Evolutionary conservation across 2,329 filamentous ascomycete species (phyloP), one percentile per base, ranked within the genome.

Genomic region (Ophiostoma ips): DNA sequence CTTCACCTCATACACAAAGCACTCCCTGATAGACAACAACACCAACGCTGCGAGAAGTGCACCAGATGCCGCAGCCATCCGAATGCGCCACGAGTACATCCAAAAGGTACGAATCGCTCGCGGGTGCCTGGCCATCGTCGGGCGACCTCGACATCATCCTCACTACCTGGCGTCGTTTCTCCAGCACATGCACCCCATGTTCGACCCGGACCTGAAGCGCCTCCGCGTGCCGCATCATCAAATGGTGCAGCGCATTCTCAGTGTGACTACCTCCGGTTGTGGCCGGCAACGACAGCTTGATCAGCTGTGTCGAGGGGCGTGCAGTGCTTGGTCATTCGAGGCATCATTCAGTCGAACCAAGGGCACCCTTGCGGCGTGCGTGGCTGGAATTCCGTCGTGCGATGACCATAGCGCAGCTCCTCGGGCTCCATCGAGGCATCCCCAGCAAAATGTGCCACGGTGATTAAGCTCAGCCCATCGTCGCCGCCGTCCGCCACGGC

Each of bases 321-420:
- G 7, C 70, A 75, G 51, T 73, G 70, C 46, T 55, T 77, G 8
- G 64, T 75, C 52, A 60, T 76, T 0, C 67, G 73, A 51, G 64
- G 63, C 10, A 61, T 71, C 16, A 71, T 68, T 54, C 61, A 71
- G 15, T 67, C 68, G 21, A 73, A 74, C 34, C 59, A 60, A 0
- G 75, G 75, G 1, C 67, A 70, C 35, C n/a, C n/a, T 60, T 74
- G 2, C 66, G 70, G 0, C 62, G 64, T 1, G 65, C 71, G 0
- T 76, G 70, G 70, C 54, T 75, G 3, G 59, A 63, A 1, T 63
- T 63, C 18, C 67, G 72, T 3, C 64, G 70, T 31, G 71, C 69
- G 3, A 62, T 75, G 53, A 64, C 60, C 11, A 44, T 57, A n/a
- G 55, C 51, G 2, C 56, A 59, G 40, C 40, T 53, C 21, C 21